Evolutionary conservation across 2,329 filamentous ascomycete genomes (phyloP).

Genomic region (Thelonectria discophora): DNA sequence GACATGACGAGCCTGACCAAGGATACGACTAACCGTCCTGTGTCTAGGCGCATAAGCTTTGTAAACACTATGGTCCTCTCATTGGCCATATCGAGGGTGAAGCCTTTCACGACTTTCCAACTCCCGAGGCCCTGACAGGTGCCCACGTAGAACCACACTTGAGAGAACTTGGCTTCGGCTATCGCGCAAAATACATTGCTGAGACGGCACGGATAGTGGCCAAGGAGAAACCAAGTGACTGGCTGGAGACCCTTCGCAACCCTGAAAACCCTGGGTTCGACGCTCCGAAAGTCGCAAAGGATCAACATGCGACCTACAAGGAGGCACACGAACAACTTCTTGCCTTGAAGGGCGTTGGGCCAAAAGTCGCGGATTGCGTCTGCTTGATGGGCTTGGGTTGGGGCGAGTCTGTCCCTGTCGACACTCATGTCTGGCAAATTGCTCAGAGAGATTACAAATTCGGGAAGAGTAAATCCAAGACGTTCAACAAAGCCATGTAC

Average conservation of each 20-base stretch:
- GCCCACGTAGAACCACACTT: conserved; percentile 82
- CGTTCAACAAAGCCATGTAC: conserved; percentile 88
- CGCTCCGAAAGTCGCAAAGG: conserved; percentile 55
- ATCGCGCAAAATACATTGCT: conserved; percentile 91
- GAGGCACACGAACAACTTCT: conserved; percentile 83
- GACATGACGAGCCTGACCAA: not conserved
- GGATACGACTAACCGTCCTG: not conserved
- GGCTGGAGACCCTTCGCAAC: conserved; percentile 83
- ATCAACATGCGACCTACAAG: conserved; percentile 71
- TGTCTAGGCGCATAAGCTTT: conserved; percentile 80
- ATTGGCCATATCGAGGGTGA: conserved; percentile 75
- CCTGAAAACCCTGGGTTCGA: conserved; percentile 72
- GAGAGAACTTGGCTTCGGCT: conserved; percentile 88
- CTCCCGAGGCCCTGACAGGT: conserved; percentile 75
- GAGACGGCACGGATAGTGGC: conserved; percentile 82
- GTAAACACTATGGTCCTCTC: conserved; percentile 81
- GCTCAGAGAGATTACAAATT: conserved; percentile 96
- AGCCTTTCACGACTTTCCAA: conserved; percentile 87
- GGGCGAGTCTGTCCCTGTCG: conserved; percentile 93
- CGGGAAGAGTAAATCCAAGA: conserved; percentile 83
- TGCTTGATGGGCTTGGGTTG: conserved; percentile 96
- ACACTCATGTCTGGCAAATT: conserved; percentile 99
- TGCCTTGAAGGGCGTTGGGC: conserved; percentile 85
- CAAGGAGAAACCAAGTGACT: conserved; percentile 71
- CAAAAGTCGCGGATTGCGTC: conserved; percentile 97